Evolutionary conservation across 352 stramenopile genomes (phyloP).

Genomic region (Phytophthora citricola): DNA sequence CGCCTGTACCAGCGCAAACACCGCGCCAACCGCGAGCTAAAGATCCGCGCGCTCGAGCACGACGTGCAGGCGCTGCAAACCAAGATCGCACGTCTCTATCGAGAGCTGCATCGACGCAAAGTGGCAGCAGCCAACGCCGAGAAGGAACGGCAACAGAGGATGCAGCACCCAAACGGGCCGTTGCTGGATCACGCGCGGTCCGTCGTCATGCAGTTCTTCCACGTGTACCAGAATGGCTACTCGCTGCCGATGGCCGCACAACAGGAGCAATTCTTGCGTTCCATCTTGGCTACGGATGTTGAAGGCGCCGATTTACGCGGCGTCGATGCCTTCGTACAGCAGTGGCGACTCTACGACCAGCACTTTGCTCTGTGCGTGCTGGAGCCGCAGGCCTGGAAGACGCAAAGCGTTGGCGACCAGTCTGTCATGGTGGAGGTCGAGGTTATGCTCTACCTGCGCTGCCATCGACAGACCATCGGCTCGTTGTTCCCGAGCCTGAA

Average conservation of each 20-base stretch:
- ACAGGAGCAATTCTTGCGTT: conserved; percentile 39
- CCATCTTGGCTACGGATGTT: conserved; percentile 34
- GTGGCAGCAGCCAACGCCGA: conserved; percentile 5
- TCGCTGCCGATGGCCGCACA: conserved; percentile 15
- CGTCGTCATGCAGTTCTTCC: conserved; percentile 39
- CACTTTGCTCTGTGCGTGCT: conserved; percentile 31
- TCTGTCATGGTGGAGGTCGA: conserved; percentile 37
- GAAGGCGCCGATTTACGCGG: conserved; percentile 23
- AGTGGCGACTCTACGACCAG: conserved; percentile 39
- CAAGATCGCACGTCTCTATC: conserved; percentile 39
- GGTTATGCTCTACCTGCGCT: conserved; percentile 41
- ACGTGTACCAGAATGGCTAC: conserved; percentile 40
- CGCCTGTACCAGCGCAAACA: conserved; percentile 48
- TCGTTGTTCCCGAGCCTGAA: conserved; percentile 41
- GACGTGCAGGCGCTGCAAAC: conserved; percentile 28
- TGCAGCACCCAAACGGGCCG: conserved; percentile 13
- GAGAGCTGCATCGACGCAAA: conserved; percentile 27
- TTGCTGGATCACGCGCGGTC: conserved; percentile 28
- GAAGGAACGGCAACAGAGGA: conserved; percentile 17
- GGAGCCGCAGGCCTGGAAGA: conserved; percentile 35
- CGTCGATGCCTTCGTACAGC: conserved; percentile 36
- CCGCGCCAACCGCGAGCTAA: conserved; percentile 42
- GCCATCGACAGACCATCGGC: conserved; percentile 31
- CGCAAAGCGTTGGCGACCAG: conserved; percentile 22
- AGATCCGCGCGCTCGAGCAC: conserved; percentile 25